Percentiles rank a stretch among this genome's conserved stretches.
Conservation (phyloP, 257 asterid genomes). For the Misopates orontium region DNA sequence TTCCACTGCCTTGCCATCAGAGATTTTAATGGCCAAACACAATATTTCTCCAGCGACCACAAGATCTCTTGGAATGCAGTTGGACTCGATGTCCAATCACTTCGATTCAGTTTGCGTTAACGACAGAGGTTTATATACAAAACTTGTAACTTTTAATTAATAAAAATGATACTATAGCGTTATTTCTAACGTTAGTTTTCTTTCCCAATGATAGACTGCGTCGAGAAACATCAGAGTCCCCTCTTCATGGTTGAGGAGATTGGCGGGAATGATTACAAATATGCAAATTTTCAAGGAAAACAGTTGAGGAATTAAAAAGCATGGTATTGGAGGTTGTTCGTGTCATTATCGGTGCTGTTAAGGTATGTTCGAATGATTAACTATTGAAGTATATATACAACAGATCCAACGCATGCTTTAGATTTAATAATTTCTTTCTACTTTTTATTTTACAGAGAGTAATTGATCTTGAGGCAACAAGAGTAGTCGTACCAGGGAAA, state of each 20-base stretch:
- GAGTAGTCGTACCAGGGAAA: conserved; percentile 27
- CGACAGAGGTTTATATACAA: neutral
- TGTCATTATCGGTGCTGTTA: conserved; percentile 21
- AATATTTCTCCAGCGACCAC: neutral
- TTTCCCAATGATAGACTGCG: conserved; percentile 19
- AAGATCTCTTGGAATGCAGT: conserved; percentile 20
- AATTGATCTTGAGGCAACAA: conserved; percentile 20
- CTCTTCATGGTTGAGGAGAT: conserved; percentile 35
- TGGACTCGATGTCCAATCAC: conserved; percentile 25
- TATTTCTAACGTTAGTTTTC: neutral
- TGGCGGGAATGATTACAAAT: conserved; percentile 33
- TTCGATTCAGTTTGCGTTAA: conserved; percentile 16
- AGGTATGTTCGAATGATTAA: conserved; percentile 15
- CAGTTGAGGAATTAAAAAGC: conserved; percentile 22
- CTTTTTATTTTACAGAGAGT: neutral
- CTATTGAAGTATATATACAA: neutral
- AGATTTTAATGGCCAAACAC: neutral
- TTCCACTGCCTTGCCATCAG: neutral
- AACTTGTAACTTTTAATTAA: neutral
- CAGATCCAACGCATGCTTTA: neutral
- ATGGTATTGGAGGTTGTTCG: conserved; percentile 33
- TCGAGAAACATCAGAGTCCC: conserved; percentile 11
- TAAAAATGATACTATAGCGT: no score
- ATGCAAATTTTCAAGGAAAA: conserved; percentile 29
- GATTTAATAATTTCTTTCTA: neutral